Evolutionary conservation across 139 green algal genomes (phyloP).

Genomic region (Zygnema circumcarinatum): DNA sequence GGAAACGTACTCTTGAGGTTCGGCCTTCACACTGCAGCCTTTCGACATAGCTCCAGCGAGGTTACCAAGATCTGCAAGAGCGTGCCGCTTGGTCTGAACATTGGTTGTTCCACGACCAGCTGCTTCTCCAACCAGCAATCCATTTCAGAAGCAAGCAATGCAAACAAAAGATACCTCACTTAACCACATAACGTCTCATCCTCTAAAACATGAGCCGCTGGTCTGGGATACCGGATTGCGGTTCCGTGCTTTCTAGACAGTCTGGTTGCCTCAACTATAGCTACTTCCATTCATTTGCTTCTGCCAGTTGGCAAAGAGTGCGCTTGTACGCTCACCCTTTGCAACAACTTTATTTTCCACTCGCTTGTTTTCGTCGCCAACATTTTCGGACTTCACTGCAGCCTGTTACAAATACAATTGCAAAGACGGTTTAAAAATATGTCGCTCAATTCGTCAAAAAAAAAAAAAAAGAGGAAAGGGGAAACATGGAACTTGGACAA

Average conservation of each 20-base stretch:
- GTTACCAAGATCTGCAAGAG: conserved; percentile 35
- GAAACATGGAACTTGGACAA: neutral
- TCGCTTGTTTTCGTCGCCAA: conserved; percentile 8
- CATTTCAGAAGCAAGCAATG: neutral
- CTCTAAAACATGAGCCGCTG: neutral
- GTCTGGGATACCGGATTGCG: neutral
- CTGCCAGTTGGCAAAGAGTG: too few relatives aligned
- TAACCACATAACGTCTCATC: neutral
- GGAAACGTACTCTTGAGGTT: conserved; percentile 34
- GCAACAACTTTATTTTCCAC: conserved; percentile 2
- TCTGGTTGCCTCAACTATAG: neutral
- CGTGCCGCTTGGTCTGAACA: neutral
- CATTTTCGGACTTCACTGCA: neutral
- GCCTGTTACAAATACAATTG: neutral
- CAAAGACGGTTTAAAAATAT: too few relatives aligned
- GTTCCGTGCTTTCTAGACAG: too few relatives aligned
- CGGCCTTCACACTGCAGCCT: conserved; percentile 18
- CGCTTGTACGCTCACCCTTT: neutral
- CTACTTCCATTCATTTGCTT: neutral
- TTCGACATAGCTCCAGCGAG: conserved; percentile 29
- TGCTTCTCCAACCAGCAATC: neutral
- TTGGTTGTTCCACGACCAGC: neutral
- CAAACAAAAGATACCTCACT: neutral
- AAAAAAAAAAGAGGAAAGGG: neutral
- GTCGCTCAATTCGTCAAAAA: too few relatives aligned